Evolutionary conservation across 139 green algal species (phyloP), one percentile per base, ranked within the genome.

Genomic region (Chlorella sorokiniana): DNA sequence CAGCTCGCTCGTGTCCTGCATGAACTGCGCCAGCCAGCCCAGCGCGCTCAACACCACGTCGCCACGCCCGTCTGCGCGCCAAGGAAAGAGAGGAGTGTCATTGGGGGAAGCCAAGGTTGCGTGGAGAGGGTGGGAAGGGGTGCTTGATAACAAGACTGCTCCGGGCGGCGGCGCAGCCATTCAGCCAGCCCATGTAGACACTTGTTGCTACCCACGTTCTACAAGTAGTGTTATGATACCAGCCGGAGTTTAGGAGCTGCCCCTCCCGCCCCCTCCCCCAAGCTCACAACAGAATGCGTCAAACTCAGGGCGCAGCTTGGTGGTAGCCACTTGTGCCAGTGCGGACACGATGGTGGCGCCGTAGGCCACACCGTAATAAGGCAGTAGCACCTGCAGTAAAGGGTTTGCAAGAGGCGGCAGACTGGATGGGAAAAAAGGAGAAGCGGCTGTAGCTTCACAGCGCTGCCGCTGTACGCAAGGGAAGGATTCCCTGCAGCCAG

Each of bases 1-100:
- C 59, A 80, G 44, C 72, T 69, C 73, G n/a, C 45, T 65, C 8
- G 71, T 78, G 71, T 84, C 79, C 70, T 84, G 79, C 14, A 76
- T 29, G 20, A 84, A n/a, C 79, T 84, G 79, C 10, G 79, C 69
- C 10, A 69, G 29, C 25, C 27, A 61, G 29, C 69, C 68, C 65
- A 84, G 37, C 25, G 8, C 54, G 1, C 9, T 54, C 52, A 80
- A 27, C 23, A 78, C 48, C 48, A 65, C 71, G 29, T 78, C 52
- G 35, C 25, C 40, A 23, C 40, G 11, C 6, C 71, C 71, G 1
- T 48, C 71, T 78, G 71, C 67, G 14, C 10, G 37, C 0, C 3
- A 14, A 20, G 25, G 40, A 74, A 7, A 44, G n/a, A 69, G 5
- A 51, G 38, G 38, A 33, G 37, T 23, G 62, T 6, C 29, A 14